phyloP scores from a whole-genome alignment of 2,329 filamentous ascomycete genomes.

The Rutstroemia sp. region DNA sequence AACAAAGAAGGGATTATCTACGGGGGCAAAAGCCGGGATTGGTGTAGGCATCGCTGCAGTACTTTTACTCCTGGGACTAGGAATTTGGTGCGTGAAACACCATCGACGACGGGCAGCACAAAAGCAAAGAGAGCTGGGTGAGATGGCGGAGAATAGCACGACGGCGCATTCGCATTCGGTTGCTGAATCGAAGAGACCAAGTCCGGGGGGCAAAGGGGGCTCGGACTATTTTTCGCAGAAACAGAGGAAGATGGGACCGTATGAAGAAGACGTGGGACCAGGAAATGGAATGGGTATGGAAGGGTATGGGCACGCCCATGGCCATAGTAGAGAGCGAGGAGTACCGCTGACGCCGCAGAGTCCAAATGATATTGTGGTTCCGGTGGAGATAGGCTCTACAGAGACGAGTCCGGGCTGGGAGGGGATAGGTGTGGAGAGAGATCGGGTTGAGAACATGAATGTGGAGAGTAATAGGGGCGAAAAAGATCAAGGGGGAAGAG shows the following conservation, averaged over 20 bases:
- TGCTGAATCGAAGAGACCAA: constrained; percentile 6
- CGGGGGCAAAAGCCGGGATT: constrained; percentile 50
- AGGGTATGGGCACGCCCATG: too few relatives aligned
- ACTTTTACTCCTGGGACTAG: constrained; percentile 34
- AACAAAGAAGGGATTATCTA: constrained; percentile 30
- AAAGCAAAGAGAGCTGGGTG: neutral
- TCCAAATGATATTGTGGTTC: constrained; percentile 42
- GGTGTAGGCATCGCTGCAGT: constrained; percentile 43
- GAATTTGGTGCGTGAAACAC: constrained; percentile 42
- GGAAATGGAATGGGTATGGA: too few relatives aligned
- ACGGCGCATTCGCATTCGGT: constrained; percentile 13
- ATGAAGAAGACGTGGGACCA: constrained; percentile 14
- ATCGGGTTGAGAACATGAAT: too few relatives aligned
- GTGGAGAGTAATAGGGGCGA: too few relatives aligned
- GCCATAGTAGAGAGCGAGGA: constrained; percentile 27
- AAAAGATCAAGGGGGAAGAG: too few relatives aligned
- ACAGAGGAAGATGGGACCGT: constrained; percentile 35
- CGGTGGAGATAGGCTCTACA: constrained; percentile 47
- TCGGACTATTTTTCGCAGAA: constrained; percentile 28
- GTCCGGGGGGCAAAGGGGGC: neutral
- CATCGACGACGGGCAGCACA: constrained; percentile 27
- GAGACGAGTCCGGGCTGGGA: neutral
- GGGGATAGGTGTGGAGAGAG: neutral
- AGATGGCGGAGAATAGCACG: neutral
- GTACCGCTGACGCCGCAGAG: constrained; percentile 39